Evolutionary conservation across 139 green algal genomes (phyloP).

Genomic region (Volvox africanus): DNA sequence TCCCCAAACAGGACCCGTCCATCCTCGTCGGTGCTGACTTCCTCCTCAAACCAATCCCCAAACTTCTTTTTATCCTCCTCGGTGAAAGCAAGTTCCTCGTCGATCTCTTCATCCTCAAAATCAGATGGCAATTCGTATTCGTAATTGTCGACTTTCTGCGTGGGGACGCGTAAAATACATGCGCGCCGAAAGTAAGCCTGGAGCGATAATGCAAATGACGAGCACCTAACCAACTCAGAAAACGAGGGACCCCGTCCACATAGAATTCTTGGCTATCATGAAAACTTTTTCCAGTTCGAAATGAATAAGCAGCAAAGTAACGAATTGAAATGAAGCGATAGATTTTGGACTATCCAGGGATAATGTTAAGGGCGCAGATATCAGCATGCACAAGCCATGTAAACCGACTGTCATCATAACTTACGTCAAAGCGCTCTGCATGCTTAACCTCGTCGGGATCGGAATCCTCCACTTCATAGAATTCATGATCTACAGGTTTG

Average conservation of each 20-base stretch:
- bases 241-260: too few species aligned
- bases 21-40: slow-evolving; percentile 54
- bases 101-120: slow-evolving; percentile 97
- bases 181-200: neutral
- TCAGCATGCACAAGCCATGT: too few species aligned
- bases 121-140: slow-evolving; percentile 91
- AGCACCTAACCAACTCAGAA: too few species aligned
- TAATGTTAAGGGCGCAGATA: too few species aligned
- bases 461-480: slow-evolving; percentile 77
- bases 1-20: slow-evolving; percentile 50
- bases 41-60: slow-evolving; percentile 76
- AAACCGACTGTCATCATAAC: slow-evolving; percentile 46
- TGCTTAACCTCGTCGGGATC: slow-evolving; percentile 74
- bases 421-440: slow-evolving; percentile 67
- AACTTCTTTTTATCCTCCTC: slow-evolving; percentile 88
- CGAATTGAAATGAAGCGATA: too few species aligned
- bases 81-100: slow-evolving; percentile 94
- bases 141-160: slow-evolving; percentile 89
- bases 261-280: neutral
- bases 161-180: neutral
- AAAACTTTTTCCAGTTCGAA: neutral
- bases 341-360: too few species aligned
- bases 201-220: neutral
- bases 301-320: neutral
- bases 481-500: slow-evolving; percentile 30